These are phyloP conservation scores for Ambrosia trifida DNA, from an alignment of 129 eudicot species.

Conservation along the genomic window DNA sequence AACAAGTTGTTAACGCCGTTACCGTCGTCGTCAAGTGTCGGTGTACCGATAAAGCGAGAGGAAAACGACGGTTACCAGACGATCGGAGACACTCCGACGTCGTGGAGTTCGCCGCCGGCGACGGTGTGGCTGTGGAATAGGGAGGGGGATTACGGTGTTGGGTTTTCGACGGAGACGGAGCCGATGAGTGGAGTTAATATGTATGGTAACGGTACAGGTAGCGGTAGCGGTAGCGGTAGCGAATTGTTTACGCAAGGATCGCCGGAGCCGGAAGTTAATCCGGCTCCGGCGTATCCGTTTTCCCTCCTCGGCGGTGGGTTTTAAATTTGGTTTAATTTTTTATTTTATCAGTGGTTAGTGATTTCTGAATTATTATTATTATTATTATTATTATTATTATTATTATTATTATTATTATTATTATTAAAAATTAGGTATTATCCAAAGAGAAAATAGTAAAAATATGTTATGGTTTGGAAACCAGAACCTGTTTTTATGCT, in stretches of 20 bases:
- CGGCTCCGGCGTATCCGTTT: conserved; percentile 68
- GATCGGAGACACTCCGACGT: too few relatives aligned
- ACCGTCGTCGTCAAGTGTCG: conserved; percentile 40
- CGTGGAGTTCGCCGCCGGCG: conserved; percentile 32
- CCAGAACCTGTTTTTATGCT: too few relatives aligned
- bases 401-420: neutral
- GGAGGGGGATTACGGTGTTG: neutral
- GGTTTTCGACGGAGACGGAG: neutral
- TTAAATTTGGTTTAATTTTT: conserved; percentile 33
- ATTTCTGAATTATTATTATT: neutral
- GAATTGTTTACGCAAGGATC: conserved; percentile 33
- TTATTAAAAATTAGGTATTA: neutral
- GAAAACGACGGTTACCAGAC: conserved; percentile 26
- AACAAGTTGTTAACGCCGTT: too few relatives aligned
- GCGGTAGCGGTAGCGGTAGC: neutral
- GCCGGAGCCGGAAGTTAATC: conserved; percentile 29
- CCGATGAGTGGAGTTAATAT: neutral
- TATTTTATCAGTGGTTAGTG: conserved; percentile 8
- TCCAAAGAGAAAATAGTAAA: neutral
- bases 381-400: neutral
- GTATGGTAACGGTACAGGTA: neutral
- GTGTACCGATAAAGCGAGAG: conserved; percentile 33
- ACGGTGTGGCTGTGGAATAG: conserved; percentile 39
- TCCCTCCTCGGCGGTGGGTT: conserved; percentile 76
- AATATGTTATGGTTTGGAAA: neutral